Evolutionary conservation across 129 eudicot species (phyloP), one percentile per base, ranked within the genome.

Genomic region (Centrapalus pauciflorus): DNA sequence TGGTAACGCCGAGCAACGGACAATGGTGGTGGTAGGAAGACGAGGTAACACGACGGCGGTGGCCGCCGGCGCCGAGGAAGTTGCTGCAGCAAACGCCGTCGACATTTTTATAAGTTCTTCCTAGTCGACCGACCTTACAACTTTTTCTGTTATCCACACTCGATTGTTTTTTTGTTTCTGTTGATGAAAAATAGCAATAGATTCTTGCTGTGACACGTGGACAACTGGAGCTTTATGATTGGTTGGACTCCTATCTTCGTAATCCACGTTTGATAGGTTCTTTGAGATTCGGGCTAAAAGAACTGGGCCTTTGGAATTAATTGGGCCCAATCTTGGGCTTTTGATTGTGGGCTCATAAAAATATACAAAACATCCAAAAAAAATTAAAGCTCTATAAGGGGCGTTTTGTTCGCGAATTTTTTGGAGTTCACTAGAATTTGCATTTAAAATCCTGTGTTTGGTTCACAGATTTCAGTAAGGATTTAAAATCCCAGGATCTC

Each of bases 61-160:
- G 59, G 84, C 87, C 75, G 85, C 83, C 84, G 79, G 68, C 75
- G 85, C 83, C 84, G 79, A 72, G 71, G 82, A 63, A 50, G 80
- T 80, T 78, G 73, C 76, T 58, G 80, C 80, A 61, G 41, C 38
- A 64, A 24, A 64, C 56, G 70, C 70, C 58, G 71, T 50, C 29
- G 72, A 61, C 72, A 66, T 66, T 66, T 57, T 29, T n/a, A 30
- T n/a, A 57, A 28, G 30, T 7, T 56, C 41, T 56, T 28, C 37
- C 21, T 23, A 51, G 7, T 23, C 59, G 24, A 25, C 70, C 59
- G 72, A 54, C 71, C 72, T 48, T 14, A 61, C 48, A 49, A 49
- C 45, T 32, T 33, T 57, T 30, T 30, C 64, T 57, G 26, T 14
- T 57, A 57, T 57, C 64, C 43, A 57, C 40, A 30, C 64, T 29